Evolutionary conservation across 495 filamentous ascomycete species (phyloP).

Genomic region (Trichocladium uniseriatum): DNA sequence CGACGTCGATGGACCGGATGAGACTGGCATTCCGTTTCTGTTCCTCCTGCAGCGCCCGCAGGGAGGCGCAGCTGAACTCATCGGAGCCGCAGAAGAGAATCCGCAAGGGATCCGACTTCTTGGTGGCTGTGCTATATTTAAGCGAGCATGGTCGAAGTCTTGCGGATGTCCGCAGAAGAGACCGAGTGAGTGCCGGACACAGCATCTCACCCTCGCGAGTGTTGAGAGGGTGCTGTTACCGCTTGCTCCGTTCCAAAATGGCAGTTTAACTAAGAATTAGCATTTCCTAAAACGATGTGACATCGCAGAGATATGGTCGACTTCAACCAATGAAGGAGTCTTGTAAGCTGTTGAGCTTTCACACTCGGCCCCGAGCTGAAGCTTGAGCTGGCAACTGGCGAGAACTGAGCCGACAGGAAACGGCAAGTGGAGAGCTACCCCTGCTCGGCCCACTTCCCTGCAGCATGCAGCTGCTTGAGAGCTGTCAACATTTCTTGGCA

Average conservation of each 20-base stretch:
- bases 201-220: background rate
- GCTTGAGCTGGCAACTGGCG: too few species aligned
- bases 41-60: conserved; percentile 60
- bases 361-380: too few species aligned
- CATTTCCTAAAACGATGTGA: too few species aligned
- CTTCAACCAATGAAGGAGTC: too few species aligned
- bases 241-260: background rate
- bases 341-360: too few species aligned
- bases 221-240: background rate
- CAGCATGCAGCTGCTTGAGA: too few species aligned
- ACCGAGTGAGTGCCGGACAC: background rate
- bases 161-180: background rate
- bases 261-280: too few species aligned
- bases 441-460: too few species aligned
- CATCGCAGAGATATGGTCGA: too few species aligned
- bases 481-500: too few species aligned
- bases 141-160: background rate
- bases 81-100: conserved; percentile 96
- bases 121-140: conserved; percentile 5
- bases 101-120: conserved; percentile 51
- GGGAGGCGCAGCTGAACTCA: conserved; percentile 73
- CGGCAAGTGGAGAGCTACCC: too few species aligned
- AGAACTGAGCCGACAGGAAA: too few species aligned
- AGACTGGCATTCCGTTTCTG: conserved; percentile 41
- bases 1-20: conserved; percentile 79